A percentile compares a stretch with the other conserved stretches of the same genome.
Evolutionary conservation across 2,329 filamentous ascomycete species (phyloP).

Genomic region (Apiospora rasikravindrae): DNA sequence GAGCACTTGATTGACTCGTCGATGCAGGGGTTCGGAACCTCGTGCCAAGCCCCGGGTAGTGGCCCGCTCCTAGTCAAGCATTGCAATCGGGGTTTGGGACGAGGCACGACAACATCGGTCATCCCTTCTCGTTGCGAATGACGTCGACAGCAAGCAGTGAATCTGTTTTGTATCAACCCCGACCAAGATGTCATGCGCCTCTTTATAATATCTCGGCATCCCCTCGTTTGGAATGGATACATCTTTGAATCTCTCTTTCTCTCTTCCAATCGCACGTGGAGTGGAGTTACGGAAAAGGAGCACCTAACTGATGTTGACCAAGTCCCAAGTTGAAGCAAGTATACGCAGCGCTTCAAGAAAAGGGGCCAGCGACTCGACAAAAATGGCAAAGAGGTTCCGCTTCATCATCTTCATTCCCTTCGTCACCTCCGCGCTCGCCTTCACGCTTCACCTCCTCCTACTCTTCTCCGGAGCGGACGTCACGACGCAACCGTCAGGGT

Average conservation of each 20-base stretch:
- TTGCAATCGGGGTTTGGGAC: background rate
- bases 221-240: background rate
- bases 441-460: background rate
- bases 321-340: background rate
- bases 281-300: background rate
- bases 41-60: background rate
- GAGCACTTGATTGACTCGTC: background rate
- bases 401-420: background rate
- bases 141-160: background rate
- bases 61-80: background rate
- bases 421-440: constrained; percentile 11
- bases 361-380: too few species aligned
- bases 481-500: background rate
- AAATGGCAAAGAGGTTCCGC: constrained; percentile 7
- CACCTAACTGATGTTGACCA: background rate
- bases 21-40: background rate
- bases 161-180: background rate
- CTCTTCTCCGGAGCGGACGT: background rate
- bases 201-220: background rate
- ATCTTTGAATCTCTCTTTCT: background rate
- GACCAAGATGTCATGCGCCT: background rate
- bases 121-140: background rate
- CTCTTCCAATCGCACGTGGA: background rate
- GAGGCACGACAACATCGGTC: background rate
- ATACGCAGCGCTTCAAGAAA: background rate